Evolutionary conservation across 2,329 filamentous ascomycete genomes (phyloP), one percentile per base, ranked within the genome.

Genomic region (Clonostachys chloroleuca): DNA sequence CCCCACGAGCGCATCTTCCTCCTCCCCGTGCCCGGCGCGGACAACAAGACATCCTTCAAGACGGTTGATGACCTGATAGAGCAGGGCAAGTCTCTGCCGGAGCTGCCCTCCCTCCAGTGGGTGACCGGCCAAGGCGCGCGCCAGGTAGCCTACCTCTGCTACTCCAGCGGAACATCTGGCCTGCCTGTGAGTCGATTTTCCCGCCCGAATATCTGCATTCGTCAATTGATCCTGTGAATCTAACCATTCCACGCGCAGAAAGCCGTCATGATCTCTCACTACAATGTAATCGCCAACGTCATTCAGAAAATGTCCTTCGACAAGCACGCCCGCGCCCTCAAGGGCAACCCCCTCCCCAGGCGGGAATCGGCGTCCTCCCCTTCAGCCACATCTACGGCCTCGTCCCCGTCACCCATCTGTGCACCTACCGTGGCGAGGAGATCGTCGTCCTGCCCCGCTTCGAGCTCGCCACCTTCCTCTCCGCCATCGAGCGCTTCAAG

Each of bases 341-440:
- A 49, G 9, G 20, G 39, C 45, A 43, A 43, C 14, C 50, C 76
- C 37, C 61, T 5, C 72, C 65, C 1, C 66, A 76, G 49, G 64
- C 77, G 17, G 68, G 64, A 3, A 75, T 92, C 1, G 88, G 87
- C 5, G 71, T 92, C 14, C 70, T 92, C 1, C 88, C 88, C 1
- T 81, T 90, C 59, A 91, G 86, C 53, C 89, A 95, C 58, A 94
- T 94, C 52, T 95, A 92, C 62, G 82, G 81, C 5, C 69, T 94
- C 35, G 80, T 90, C 6, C 80, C 90, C n/a, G 81, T 90, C 49
- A 82, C 80, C 39, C 83, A 89, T 60, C 66, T 73, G 2, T 76
- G 76, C 24, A 70, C 81, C 3, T 92, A 83, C 59, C 79, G 85
- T 37, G 89, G 89, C 10, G 89, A 94, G 54, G 81, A 83, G 48